Conservation (phyloP, 495 filamentous ascomycete species). For the Poronia punctata region DNA sequence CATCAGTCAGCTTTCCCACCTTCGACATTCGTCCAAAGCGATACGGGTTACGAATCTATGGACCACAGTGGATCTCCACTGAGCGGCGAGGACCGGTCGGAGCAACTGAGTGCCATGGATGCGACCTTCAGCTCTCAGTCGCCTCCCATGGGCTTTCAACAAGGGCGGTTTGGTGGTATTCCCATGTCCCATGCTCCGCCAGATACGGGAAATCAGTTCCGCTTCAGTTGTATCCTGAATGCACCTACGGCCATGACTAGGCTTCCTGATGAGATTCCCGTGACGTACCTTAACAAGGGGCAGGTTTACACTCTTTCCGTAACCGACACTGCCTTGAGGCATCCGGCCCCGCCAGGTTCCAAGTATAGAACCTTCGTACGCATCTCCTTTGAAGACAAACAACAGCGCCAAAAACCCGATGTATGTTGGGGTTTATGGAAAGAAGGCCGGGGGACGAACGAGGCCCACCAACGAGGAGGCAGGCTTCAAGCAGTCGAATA, state of each 20-base stretch:
- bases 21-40: slow-evolving; percentile 69
- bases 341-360: slow-evolving; percentile 38
- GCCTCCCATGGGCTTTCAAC: slow-evolving; percentile 35
- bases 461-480: slow-evolving; percentile 81
- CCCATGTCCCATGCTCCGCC: slow-evolving; percentile 33
- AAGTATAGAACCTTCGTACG: slow-evolving; percentile 82
- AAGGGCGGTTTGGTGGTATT: slow-evolving; percentile 36
- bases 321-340: slow-evolving; percentile 52
- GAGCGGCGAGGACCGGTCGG: slow-evolving; percentile 38
- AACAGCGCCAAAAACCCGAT: slow-evolving; percentile 73
- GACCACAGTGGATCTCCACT: slow-evolving; percentile 63
- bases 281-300: slow-evolving; percentile 96
- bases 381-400: slow-evolving; percentile 89
- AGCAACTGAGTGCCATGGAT: slow-evolving; percentile 43
- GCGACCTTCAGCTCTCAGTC: slow-evolving; percentile 43
- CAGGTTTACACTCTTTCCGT: slow-evolving; percentile 82
- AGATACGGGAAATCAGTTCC: slow-evolving; percentile 60
- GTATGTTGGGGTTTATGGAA: slow-evolving; percentile 96
- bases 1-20: slow-evolving; percentile 64
- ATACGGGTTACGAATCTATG: slow-evolving; percentile 71
- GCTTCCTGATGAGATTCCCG: slow-evolving; percentile 75
- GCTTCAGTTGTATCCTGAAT: slow-evolving; percentile 83
- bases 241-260: slow-evolving; percentile 97
- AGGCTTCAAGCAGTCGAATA: slow-evolving; percentile 90
- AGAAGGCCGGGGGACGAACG: slow-evolving; percentile 79